Conservation (phyloP, 2,329 filamentous ascomycete genomes). For the Aspergillus glaucus region DNA sequence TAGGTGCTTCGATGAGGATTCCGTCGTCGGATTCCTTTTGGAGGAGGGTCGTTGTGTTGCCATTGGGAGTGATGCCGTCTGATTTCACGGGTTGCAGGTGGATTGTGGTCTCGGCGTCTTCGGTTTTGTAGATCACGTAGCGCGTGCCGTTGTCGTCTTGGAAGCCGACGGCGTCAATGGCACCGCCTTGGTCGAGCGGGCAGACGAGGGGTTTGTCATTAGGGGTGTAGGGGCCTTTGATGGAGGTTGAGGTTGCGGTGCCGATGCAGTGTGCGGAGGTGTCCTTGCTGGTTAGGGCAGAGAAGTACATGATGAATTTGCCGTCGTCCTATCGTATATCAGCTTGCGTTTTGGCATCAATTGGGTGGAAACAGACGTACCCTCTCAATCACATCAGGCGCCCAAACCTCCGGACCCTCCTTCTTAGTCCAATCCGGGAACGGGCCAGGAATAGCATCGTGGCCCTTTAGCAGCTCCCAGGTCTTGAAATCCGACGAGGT, state of each 20-base stretch:
- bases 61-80: constrained; percentile 50
- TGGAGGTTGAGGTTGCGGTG: constrained; percentile 43
- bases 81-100: constrained; percentile 34
- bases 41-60: constrained; percentile 49
- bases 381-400: constrained; percentile 53
- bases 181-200: constrained; percentile 48
- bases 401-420: constrained; percentile 46
- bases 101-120: constrained; percentile 51
- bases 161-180: constrained; percentile 59
- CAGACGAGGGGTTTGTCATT: constrained; percentile 48
- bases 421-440: constrained; percentile 48
- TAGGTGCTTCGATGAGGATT: constrained; percentile 58
- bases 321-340: constrained; percentile 31
- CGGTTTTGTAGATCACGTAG: constrained; percentile 61
- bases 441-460: constrained; percentile 47
- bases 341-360: not conserved
- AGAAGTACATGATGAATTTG: constrained; percentile 56
- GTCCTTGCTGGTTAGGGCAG: constrained; percentile 39
- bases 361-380: constrained; percentile 17
- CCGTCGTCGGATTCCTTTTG: constrained; percentile 59
- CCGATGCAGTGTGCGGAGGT: constrained; percentile 53
- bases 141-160: constrained; percentile 47
- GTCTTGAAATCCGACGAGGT: constrained; percentile 43
- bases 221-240: constrained; percentile 50
- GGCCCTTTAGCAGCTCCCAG: constrained; percentile 41